Conservation (phyloP, 2,329 filamentous ascomycete species). For the Diaporthe nobilis region DNA sequence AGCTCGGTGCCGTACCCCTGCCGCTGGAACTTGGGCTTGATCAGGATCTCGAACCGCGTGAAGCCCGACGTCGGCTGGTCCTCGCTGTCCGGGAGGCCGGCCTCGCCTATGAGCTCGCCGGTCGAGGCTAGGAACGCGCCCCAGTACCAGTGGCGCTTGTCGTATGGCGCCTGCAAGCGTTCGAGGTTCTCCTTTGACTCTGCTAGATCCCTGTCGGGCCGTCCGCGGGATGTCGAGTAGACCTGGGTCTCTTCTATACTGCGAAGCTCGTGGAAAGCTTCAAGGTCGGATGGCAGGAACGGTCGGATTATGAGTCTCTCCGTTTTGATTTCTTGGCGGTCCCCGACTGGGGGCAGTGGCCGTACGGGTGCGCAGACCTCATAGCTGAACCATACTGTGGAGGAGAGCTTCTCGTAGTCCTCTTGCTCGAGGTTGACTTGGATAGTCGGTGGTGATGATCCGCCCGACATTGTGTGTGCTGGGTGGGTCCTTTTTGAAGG, state of each 20-base stretch:
- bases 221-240: constrained; percentile 38
- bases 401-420: constrained; percentile 10
- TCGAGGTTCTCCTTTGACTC: constrained; percentile 36
- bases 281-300: constrained; percentile 38
- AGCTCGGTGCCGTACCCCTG: constrained; percentile 41
- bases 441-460: constrained; percentile 18
- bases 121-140: constrained; percentile 47
- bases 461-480: not conserved
- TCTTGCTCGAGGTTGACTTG: constrained; percentile 11
- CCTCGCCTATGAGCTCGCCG: constrained; percentile 50
- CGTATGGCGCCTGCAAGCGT: constrained; percentile 33
- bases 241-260: constrained; percentile 28
- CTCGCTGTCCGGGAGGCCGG: constrained; percentile 43
- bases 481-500: not conserved
- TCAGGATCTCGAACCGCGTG: constrained; percentile 36
- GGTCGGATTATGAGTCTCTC: constrained; percentile 40
- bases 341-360: constrained; percentile 35
- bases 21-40: constrained; percentile 29
- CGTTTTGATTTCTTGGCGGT: constrained; percentile 32
- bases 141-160: constrained; percentile 44
- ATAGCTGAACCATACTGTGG: constrained; percentile 34
- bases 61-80: constrained; percentile 37
- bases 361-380: constrained; percentile 12
- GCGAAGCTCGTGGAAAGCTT: constrained; percentile 42
- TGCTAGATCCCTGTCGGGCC: constrained; percentile 34